phyloP scores from a whole-genome alignment of 805 yeast genomes.

The Clavispora asparagi region DNA sequence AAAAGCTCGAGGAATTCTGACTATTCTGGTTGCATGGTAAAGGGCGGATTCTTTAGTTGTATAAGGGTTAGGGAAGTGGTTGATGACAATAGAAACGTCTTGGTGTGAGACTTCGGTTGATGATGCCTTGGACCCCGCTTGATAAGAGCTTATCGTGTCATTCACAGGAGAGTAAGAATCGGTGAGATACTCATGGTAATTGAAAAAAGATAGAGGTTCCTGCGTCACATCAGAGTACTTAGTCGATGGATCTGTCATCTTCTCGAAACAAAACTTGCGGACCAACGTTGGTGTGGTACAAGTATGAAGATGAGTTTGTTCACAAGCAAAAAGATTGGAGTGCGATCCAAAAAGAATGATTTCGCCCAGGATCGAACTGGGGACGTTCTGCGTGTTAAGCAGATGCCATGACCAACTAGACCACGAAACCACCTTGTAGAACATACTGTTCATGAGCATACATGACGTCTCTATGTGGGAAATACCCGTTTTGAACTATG shows the following conservation, averaged over 20 bases:
- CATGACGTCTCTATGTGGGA: neutral
- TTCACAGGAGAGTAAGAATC: conserved; percentile 22
- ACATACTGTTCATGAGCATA: neutral
- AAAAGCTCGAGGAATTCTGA: conserved; percentile 56
- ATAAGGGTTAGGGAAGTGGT: conserved; percentile 65
- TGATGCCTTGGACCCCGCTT: neutral
- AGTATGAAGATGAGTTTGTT: neutral
- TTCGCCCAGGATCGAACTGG: conserved; percentile 24
- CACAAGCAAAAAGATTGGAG: neutral
- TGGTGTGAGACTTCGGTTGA: neutral
- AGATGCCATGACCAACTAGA: conserved; percentile 22
- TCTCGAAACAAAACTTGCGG: neutral
- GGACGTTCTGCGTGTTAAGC: conserved; percentile 24
- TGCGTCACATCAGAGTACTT: conserved; percentile 11
- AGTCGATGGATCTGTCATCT: conserved; percentile 17
- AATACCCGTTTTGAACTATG: too few relatives aligned
- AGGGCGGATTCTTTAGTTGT: conserved; percentile 23
- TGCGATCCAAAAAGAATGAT: conserved; percentile 9
- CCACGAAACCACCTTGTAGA: conserved; percentile 15
- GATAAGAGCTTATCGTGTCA: conserved; percentile 9
- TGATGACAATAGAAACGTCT: conserved; percentile 35
- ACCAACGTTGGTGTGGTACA: neutral
- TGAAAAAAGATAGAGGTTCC: conserved; percentile 42
- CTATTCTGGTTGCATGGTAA: conserved; percentile 46
- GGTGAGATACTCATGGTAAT: conserved; percentile 58